Conservation (phyloP, 805 yeast genomes). For the Metschnikowia vanudenii region DNA sequence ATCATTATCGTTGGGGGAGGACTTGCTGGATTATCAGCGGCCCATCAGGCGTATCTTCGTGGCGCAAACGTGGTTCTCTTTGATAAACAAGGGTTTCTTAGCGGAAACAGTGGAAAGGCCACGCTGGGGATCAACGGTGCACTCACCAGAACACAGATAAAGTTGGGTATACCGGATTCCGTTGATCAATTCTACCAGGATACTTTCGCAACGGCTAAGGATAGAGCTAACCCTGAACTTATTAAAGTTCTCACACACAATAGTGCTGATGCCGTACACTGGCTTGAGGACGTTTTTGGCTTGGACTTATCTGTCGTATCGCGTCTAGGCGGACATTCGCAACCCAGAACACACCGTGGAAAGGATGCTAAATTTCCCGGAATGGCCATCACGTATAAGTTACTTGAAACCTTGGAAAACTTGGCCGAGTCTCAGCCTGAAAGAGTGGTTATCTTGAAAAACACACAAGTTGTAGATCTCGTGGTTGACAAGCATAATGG, state of each 20-base stretch:
- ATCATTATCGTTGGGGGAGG: slow-evolving; percentile 65
- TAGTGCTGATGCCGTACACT: slow-evolving; percentile 65
- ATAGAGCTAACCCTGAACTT: slow-evolving; percentile 55
- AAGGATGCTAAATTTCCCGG: slow-evolving; percentile 64
- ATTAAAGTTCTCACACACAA: slow-evolving; percentile 59
- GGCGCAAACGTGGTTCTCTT: slow-evolving; percentile 54
- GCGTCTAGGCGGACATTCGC: slow-evolving; percentile 82
- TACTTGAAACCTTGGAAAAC: slow-evolving; percentile 19
- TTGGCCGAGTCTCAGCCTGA: slow-evolving; percentile 35
- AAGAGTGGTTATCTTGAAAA: slow-evolving; percentile 29
- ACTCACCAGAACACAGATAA: slow-evolving; percentile 57
- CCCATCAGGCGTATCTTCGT: slow-evolving; percentile 52
- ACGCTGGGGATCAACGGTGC: slow-evolving; percentile 76
- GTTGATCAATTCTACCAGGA: slow-evolving; percentile 61
- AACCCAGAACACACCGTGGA: slow-evolving; percentile 80
- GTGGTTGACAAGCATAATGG: slow-evolving; percentile 28
- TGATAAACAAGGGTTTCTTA: slow-evolving; percentile 59
- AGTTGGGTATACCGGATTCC: slow-evolving; percentile 50
- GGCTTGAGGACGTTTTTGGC: slow-evolving; percentile 65
- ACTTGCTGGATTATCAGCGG: slow-evolving; percentile 61
- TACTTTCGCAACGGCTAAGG: slow-evolving; percentile 64
- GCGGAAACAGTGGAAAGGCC: slow-evolving; percentile 67
- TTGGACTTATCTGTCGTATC: slow-evolving; percentile 66
- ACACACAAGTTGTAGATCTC: slow-evolving; percentile 39
- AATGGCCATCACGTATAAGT: slow-evolving; percentile 58